A percentile compares a stretch with the other conserved stretches of the same genome.
Evolutionary conservation across 2,329 filamentous ascomycete species (phyloP).

Genomic region (Fonsecaea monophora): DNA sequence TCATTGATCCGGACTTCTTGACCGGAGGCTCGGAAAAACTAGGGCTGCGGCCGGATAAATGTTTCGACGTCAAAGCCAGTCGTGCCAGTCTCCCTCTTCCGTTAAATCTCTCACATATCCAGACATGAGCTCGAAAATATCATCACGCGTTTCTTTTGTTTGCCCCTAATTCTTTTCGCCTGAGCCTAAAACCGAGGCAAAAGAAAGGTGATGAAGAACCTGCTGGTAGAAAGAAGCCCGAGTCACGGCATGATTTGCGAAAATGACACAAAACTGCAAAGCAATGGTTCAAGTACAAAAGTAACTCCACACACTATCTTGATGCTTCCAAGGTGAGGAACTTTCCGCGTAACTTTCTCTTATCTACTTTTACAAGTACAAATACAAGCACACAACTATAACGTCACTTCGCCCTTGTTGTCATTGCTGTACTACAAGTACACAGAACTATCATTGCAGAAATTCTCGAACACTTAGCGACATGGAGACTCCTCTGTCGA

Average conservation of each 20-base stretch:
- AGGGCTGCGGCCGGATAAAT: background rate
- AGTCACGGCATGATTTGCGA: background rate
- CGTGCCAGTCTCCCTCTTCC: background rate
- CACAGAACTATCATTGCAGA: background rate
- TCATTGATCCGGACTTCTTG: background rate
- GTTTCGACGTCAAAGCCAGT: background rate
- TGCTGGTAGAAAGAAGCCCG: background rate
- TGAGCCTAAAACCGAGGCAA: background rate
- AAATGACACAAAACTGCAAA: background rate
- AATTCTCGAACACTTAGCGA: background rate
- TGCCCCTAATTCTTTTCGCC: background rate
- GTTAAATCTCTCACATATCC: background rate
- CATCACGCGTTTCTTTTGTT: constrained; percentile 4
- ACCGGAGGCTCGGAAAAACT: background rate
- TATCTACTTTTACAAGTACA: background rate
- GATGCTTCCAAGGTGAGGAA: background rate
- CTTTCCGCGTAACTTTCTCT: background rate
- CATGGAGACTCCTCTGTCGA: constrained; percentile 22
- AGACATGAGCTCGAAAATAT: background rate
- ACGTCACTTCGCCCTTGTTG: background rate
- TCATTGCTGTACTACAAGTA: background rate
- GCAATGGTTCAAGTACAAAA: background rate
- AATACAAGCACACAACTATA: background rate
- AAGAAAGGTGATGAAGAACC: background rate
- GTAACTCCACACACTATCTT: background rate